phyloP scores from a whole-genome alignment of 192 early-diverging fungal genomes.

The Linnemannia elongata region DNA sequence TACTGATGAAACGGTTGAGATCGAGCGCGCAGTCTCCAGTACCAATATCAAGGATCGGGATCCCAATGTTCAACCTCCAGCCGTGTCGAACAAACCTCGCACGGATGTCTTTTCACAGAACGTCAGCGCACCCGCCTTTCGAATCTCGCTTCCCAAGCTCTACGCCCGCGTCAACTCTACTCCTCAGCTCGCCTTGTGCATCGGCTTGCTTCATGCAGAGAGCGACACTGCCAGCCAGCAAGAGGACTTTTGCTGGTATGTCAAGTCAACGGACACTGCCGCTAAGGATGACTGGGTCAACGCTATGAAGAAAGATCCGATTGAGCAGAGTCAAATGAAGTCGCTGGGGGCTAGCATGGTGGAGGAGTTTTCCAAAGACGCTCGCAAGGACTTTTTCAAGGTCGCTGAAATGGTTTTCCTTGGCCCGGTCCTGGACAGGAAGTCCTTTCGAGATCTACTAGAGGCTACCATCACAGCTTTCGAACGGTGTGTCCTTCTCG shows the following conservation, averaged over 20 bases:
- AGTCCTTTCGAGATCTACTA: not conserved
- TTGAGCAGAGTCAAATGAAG: not conserved
- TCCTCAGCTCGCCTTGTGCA: not conserved
- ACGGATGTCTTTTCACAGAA: not conserved
- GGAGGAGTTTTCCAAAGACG: not conserved
- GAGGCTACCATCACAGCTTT: not conserved
- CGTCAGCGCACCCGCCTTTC: not conserved
- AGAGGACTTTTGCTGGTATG: not conserved
- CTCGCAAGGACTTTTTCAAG: not conserved
- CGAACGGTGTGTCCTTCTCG: not conserved
- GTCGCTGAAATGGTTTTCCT: not conserved
- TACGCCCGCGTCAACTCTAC: not conserved
- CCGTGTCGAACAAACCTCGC: not conserved
- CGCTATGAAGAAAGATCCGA: not conserved
- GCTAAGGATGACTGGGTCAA: not conserved
- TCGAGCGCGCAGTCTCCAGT: not conserved
- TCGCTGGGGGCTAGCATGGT: not conserved
- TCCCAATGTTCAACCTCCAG: not conserved
- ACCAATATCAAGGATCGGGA: not conserved
- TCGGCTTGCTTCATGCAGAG: not conserved
- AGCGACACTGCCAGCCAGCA: not conserved
- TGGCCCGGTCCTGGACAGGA: not conserved
- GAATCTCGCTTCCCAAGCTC: not conserved
- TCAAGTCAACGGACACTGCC: not conserved
- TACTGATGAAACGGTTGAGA: not conserved